These are phyloP conservation scores for Iris macrosiphon DNA, from an alignment of 106 monocot species.

Conservation along the genomic window DNA sequence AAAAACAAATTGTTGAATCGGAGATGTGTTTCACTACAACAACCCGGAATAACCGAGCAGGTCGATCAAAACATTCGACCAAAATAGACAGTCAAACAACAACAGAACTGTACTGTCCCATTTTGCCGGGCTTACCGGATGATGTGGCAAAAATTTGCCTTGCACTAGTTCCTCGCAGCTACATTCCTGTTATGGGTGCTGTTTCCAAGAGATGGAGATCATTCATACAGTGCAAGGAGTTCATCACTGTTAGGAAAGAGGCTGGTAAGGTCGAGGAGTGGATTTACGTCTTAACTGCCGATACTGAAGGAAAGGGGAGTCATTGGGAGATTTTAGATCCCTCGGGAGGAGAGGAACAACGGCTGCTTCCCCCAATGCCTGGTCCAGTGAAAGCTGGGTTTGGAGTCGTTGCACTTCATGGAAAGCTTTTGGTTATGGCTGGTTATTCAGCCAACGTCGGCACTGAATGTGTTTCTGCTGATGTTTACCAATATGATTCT, in stretches of 20 bases:
- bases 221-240: constrained; percentile 78
- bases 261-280: constrained; percentile 72
- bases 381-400: constrained; percentile 70
- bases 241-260: constrained; percentile 53
- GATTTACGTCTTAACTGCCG: constrained; percentile 69
- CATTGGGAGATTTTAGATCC: constrained; percentile 70
- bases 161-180: constrained; percentile 54
- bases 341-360: constrained; percentile 13
- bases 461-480: constrained; percentile 40
- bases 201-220: constrained; percentile 81
- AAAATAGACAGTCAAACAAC: constrained; percentile 5
- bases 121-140: constrained; percentile 83
- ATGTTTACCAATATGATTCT: constrained; percentile 85
- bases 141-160: constrained; percentile 83
- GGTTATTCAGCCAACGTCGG: constrained; percentile 44
- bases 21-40: constrained; percentile 27
- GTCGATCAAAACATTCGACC: constrained; percentile 11
- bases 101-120: constrained; percentile 25
- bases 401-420: constrained; percentile 59
- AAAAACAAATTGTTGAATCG: constrained; percentile 12
- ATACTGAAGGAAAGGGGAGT: constrained; percentile 46
- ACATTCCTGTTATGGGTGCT: constrained; percentile 50
- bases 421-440: constrained; percentile 71
- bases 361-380: constrained; percentile 67
- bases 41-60: constrained; percentile 10